Evolutionary conservation across 2,329 filamentous ascomycete species (phyloP).

Genomic region (Orbilia javanica): DNA sequence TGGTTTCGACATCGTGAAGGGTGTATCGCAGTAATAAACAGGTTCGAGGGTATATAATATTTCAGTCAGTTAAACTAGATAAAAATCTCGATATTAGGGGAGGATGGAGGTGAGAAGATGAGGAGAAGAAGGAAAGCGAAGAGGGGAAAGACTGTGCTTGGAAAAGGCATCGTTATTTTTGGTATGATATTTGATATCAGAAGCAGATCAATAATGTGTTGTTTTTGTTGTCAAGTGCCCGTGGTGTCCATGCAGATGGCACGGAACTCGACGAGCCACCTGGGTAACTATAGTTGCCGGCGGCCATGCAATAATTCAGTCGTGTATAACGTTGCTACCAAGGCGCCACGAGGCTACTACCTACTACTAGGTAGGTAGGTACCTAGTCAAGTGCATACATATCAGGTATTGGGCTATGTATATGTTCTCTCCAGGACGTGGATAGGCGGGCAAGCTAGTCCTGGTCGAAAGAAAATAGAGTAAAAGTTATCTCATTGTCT

Average conservation of each 20-base stretch:
- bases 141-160: background rate
- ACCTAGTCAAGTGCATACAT: too few relatives aligned
- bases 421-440: background rate
- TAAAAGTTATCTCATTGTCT: too few relatives aligned
- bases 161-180: background rate
- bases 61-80: background rate
- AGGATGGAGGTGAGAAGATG: background rate
- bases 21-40: background rate
- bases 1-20: conserved; percentile 4
- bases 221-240: conserved; percentile 20
- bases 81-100: background rate
- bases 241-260: background rate
- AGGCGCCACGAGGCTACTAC: too few relatives aligned
- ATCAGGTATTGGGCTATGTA: too few relatives aligned
- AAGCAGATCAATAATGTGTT: conserved; percentile 5
- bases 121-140: background rate
- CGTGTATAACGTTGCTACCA: too few relatives aligned
- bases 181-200: background rate
- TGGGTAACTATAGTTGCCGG: too few relatives aligned
- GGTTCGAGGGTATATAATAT: background rate
- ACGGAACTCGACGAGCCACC: too few relatives aligned
- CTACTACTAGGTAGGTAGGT: too few relatives aligned
- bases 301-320: too few relatives aligned
- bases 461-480: too few relatives aligned
- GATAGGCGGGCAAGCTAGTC: too few relatives aligned